Base-by-base conservation (phyloP, 352 stramenopile species). In the Pythium phragmiticola region DNA sequence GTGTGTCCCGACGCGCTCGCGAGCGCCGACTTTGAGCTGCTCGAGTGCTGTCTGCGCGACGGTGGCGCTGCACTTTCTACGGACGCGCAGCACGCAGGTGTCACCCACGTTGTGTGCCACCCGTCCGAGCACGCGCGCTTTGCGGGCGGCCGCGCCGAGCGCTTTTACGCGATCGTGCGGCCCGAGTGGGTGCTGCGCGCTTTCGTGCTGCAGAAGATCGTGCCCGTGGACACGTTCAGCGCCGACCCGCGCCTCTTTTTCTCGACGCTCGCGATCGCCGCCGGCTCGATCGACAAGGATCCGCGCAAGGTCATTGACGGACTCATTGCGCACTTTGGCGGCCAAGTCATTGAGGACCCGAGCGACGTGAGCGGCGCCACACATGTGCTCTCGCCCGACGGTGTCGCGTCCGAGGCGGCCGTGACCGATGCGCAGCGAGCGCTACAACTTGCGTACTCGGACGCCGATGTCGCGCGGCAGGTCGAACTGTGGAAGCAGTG, bases 241-340 rank as follows among this genome's bases (percentile, higher is more conserved):
- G 80, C 87, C 28, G 80, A 94, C 59, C 84, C 84, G 52, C 68
- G 63, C 53, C 76, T 89, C 30, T 78, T 95, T 53, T 93, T 95
- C 64, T 87, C 82, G 26, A 85, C 78, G 19, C 71, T 95, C 33
- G 83, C 82, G 37, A 80, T 95, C 42, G 82, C 85, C 16, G 82
- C 82, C 1, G 75, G 80, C 2, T 73, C 79, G 1, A 90, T 95
- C 58, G 82, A 84, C 33, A 91, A 89, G 59, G 87, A 95, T 65
- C 82, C 80, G 30, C 68, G 78, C 58, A 90, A 90, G 57, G 87
- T 95, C 52, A 83, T 92, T 55, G 80, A 90, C 46, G 77, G 82
- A 2, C 73, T 95, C 55, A 88, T 95, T 49, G 66, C 77, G 28
- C 84, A 95, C 64, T 91, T 92, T 74, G 87, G 87, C 47, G 87